phyloP scores from a whole-genome alignment of 2,329 filamentous ascomycete species.

The Trichoderma arundinaceum region DNA sequence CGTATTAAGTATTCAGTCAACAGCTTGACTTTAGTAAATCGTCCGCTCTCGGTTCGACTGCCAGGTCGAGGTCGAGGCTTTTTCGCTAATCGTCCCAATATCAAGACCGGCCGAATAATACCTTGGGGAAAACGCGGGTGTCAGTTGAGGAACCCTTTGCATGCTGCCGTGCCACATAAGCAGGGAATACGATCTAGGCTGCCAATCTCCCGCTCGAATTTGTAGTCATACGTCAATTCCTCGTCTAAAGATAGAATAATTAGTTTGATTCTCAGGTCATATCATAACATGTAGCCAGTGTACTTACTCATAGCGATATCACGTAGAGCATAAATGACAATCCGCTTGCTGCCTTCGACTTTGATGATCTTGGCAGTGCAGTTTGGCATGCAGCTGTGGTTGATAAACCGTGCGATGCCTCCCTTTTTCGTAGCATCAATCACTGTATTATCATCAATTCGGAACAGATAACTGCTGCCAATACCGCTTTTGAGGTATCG shows the following conservation, averaged over 20 bases:
- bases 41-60: background rate
- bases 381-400: conserved; percentile 97
- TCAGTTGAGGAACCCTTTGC: conserved; percentile 99
- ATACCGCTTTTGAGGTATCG: conserved; percentile 95
- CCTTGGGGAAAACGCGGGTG: background rate
- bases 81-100: background rate
- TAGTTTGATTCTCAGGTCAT: conserved; percentile 37
- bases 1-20: conserved; percentile 23
- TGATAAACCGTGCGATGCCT: conserved; percentile 97
- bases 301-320: conserved; percentile 92
- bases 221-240: conserved; percentile 99
- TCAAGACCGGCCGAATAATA: conserved; percentile 2
- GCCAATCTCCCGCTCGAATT: conserved; percentile 96
- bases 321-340: conserved; percentile 96
- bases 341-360: conserved; percentile 95
- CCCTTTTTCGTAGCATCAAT: conserved; percentile 99
- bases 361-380: conserved; percentile 99
- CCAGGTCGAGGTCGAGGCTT: conserved; percentile 2
- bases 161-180: conserved; percentile 92
- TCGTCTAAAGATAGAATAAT: conserved; percentile 70
- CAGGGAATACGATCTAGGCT: conserved; percentile 96
- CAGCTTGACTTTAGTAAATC: background rate
- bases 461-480: conserved; percentile 95
- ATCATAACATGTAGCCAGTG: background rate
- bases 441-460: conserved; percentile 96